Evolutionary conservation across 768 basidiomycete genomes (phyloP), one percentile per base, ranked within the genome.

Genomic region (Macrolepiota fuliginosa): DNA sequence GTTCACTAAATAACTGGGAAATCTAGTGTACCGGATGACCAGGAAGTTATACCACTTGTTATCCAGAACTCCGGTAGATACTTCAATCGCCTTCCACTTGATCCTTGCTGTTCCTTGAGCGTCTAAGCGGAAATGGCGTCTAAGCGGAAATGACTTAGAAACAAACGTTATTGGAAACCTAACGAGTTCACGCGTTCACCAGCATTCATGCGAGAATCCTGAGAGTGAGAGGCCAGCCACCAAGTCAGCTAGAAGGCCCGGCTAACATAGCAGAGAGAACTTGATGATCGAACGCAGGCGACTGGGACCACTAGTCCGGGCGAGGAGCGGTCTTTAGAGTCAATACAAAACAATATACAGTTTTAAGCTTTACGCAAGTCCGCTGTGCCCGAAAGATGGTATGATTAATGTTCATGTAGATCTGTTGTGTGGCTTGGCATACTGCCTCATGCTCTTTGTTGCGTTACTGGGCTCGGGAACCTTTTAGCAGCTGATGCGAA

Each of bases 11-110:
- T n/a, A n/a, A n/a, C n/a, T n/a, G n/a, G n/a, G n/a, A n/a, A n/a
- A n/a, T n/a, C n/a, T n/a, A n/a, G n/a, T n/a, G n/a, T n/a, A n/a
- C n/a, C n/a, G n/a, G n/a, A n/a, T n/a, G n/a, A n/a, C n/a, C n/a
- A n/a, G n/a, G n/a, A n/a, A n/a, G n/a, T n/a, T n/a, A n/a, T n/a
- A n/a, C n/a, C n/a, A n/a, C n/a, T n/a, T n/a, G n/a, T 62, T 49
- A 51, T 63, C 51, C 32, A 65, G 56, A 19, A 45, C 56, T 17
- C 36, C 32, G 24, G n/a, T n/a, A n/a, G n/a, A n/a, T n/a, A n/a
- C n/a, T 19, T 22, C 27, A 50, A 24, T 2, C 46, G 6, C 5
- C 11, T 24, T 12, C 22, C 4, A 24, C 22, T 24, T 6, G 11
- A 47, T 3, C 11, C 46, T n/a, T 47, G 11, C n/a, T 10, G 22